phyloP scores from a whole-genome alignment of 164 flowering plant species.

The Vitis rupestris region DNA sequence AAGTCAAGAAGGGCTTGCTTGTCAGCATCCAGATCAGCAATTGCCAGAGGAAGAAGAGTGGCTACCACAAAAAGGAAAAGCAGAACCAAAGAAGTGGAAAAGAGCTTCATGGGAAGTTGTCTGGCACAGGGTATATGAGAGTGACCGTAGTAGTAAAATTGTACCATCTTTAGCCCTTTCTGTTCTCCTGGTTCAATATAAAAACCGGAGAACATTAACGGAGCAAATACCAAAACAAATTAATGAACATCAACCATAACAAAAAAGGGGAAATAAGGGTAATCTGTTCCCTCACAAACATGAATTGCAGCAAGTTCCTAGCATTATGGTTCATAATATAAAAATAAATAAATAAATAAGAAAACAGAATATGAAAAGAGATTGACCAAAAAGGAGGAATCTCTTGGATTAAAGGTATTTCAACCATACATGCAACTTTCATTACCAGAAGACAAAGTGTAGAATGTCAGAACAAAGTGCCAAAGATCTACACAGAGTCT shows the following conservation, averaged over 20 bases:
- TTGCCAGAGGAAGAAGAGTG: constrained; percentile 13
- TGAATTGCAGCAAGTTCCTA: not conserved
- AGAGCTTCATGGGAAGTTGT: constrained; percentile 28
- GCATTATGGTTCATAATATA: too few relatives aligned
- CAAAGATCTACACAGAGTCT: not conserved
- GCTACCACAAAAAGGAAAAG: constrained; percentile 13
- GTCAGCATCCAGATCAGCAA: constrained; percentile 50
- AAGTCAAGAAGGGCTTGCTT: constrained; percentile 59
- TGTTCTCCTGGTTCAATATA: constrained; percentile 19
- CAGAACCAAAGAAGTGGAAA: constrained; percentile 1
- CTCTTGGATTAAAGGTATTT: too few relatives aligned
- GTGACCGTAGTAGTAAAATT: not conserved
- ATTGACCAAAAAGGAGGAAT: too few relatives aligned
- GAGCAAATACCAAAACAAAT: not conserved
- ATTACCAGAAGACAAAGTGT: too few relatives aligned
- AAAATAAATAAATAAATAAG: too few relatives aligned
- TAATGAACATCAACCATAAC: not conserved
- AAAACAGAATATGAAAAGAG: too few relatives aligned
- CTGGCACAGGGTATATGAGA: not conserved
- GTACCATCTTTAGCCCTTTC: constrained; percentile 4
- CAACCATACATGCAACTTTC: too few relatives aligned
- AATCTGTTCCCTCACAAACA: not conserved
- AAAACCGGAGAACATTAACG: constrained; percentile 6
- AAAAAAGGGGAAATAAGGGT: not conserved
- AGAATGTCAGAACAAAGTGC: too few relatives aligned